Evolutionary conservation across 2,329 filamentous ascomycete species (phyloP), one percentile per base, ranked within the genome.

Genomic region (Phyllachora maydis): DNA sequence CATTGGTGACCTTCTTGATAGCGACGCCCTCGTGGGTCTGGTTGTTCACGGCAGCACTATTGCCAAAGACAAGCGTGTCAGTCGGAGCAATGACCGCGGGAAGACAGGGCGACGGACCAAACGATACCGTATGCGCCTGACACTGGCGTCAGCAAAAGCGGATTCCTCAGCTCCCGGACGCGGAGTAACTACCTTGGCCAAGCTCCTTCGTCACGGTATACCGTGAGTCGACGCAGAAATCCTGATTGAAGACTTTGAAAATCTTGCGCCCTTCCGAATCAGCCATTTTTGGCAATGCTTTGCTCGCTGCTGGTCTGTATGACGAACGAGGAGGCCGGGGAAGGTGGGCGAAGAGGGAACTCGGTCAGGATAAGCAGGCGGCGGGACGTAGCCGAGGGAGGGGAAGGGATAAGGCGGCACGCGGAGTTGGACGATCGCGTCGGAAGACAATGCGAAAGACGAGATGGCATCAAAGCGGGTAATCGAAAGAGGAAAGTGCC

Each of bases 1-100:
- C 85, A 76, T 98, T 98, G 58, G 88, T 98, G 47, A 98, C 81
- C 56, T 98, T 98, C 56, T 98, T 98, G 61, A 98, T 88, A 40
- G 88, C 88, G 32, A 98, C 83, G 19, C 85, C 83, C 47, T 98
- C 88, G 41, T 70, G 74, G 16, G 77, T 90, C 49, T 82, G 70
- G 45, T 70, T 73, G 60, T 95, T 93, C 35, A 81, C 78, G 26
- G 88, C 88, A 30, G 88, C 85, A 51, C 83, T 92, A 46, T 33
- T 32, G 24, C 17, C 15, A 20, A 18, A 21, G 22, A n/a, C n/a
- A n/a, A n/a, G n/a, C n/a, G n/a, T n/a, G n/a, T n/a, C n/a, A n/a
- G n/a, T n/a, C n/a, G n/a, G n/a, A n/a, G n/a, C n/a, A n/a, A n/a
- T n/a, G n/a, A n/a, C n/a, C n/a, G n/a, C n/a, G n/a, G n/a, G n/a